phyloP scores from a whole-genome alignment of 192 early-diverging fungal genomes.

The Phlyctochytrium planicorne region DNA sequence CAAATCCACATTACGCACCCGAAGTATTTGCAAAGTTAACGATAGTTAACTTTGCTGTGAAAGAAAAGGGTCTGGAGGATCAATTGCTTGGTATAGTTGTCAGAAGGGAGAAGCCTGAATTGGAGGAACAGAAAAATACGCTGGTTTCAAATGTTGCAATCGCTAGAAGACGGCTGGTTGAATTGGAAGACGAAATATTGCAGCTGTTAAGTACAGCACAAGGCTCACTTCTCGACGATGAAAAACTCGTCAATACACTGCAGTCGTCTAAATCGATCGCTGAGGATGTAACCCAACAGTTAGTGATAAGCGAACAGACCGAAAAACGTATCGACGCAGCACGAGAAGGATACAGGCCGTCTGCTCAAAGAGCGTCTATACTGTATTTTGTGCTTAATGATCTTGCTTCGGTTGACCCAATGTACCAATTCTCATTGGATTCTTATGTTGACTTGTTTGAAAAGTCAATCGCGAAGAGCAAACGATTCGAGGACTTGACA shows the following conservation, averaged over 20 bases:
- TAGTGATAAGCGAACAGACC: constrained; percentile 61
- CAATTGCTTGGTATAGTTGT: constrained; percentile 62
- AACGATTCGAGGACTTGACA: constrained; percentile 49
- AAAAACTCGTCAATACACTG: constrained; percentile 61
- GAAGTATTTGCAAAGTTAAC: constrained; percentile 67
- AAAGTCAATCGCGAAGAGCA: constrained; percentile 59
- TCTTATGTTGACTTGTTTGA: constrained; percentile 63
- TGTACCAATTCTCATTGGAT: constrained; percentile 67
- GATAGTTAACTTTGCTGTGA: constrained; percentile 65
- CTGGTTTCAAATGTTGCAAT: constrained; percentile 59
- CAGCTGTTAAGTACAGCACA: constrained; percentile 62
- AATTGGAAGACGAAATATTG: constrained; percentile 63
- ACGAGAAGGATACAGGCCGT: constrained; percentile 59
- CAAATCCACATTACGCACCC: constrained; percentile 60
- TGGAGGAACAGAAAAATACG: constrained; percentile 61
- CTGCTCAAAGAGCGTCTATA: constrained; percentile 59
- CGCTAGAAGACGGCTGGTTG: constrained; percentile 57
- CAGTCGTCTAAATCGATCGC: constrained; percentile 61
- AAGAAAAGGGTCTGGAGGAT: constrained; percentile 62
- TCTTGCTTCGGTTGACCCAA: constrained; percentile 59
- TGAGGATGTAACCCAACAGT: constrained; percentile 59
- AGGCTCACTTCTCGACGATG: constrained; percentile 62
- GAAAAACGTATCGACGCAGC: constrained; percentile 63
- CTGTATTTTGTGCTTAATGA: constrained; percentile 64
- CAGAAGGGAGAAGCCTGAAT: constrained; percentile 54